phyloP scores from a whole-genome alignment of 768 basidiomycete species.

The Xerocomellus chrysenteron region DNA sequence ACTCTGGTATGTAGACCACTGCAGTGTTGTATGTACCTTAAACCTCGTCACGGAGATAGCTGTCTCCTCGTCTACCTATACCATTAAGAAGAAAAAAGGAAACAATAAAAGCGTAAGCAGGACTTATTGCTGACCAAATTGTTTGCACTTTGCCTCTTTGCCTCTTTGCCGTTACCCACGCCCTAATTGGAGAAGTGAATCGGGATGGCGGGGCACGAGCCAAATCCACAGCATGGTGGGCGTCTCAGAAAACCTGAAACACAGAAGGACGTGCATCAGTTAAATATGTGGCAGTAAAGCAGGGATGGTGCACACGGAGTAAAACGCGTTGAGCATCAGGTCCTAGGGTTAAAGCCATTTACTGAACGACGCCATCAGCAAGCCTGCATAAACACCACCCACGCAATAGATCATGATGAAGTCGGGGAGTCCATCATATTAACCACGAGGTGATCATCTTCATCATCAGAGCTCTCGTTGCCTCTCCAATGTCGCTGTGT shows the following conservation, averaged over 20 bases:
- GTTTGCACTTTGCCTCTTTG: too few species aligned
- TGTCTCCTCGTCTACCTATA: too few species aligned
- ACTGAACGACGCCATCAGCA: conserved; percentile 4
- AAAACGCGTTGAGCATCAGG: conserved; percentile 9
- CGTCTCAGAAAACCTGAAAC: not conserved
- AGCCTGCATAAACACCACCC: conserved; percentile 6
- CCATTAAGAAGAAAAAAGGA: too few species aligned
- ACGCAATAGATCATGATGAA: conserved; percentile 9
- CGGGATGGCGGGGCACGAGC: conserved; percentile 16
- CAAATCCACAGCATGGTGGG: conserved; percentile 2
- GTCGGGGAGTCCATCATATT: conserved; percentile 24
- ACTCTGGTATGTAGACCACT: too few species aligned
- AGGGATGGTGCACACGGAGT: not conserved
- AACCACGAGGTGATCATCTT: conserved; percentile 22
- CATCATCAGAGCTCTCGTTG: conserved; percentile 24
- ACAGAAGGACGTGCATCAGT: not conserved
- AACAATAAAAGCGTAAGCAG: too few species aligned
- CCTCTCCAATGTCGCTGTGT: conserved; percentile 40
- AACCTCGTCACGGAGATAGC: too few species aligned
- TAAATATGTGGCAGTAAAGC: not conserved
- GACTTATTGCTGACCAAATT: too few species aligned
- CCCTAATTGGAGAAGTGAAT: not conserved
- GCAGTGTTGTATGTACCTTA: too few species aligned
- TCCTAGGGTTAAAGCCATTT: conserved; percentile 4
- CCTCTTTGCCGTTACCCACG: not conserved